Evolutionary conservation across 2,329 filamentous ascomycete species (phyloP).

Genomic region (Stemphylium lycopersici): DNA sequence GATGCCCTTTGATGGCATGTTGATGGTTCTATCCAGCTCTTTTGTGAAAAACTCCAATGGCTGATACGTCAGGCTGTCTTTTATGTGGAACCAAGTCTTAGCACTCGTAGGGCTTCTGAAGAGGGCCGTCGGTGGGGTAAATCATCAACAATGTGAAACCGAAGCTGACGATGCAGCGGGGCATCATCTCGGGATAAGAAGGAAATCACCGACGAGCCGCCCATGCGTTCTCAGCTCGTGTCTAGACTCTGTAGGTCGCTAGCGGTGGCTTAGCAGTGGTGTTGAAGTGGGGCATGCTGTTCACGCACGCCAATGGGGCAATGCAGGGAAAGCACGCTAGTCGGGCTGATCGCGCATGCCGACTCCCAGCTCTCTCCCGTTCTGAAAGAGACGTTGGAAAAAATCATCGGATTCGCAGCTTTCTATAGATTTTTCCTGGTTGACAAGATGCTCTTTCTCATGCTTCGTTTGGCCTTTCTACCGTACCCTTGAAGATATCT

Average conservation of each 20-base stretch:
- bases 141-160: not conserved
- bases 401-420: no score
- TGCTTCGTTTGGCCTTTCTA: no score
- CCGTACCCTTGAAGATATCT: no score
- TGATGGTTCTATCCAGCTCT: not conserved
- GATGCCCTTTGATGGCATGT: constrained; percentile 46
- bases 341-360: not conserved
- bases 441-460: no score
- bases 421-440: no score
- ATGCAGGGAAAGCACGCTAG: not conserved
- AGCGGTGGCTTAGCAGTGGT: constrained; percentile 21
- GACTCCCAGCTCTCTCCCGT: not conserved
- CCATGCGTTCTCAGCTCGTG: constrained; percentile 11
- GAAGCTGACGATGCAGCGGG: not conserved
- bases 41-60: not conserved
- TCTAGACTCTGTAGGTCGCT: constrained; percentile 7
- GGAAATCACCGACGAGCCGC: not conserved
- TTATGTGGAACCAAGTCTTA: not conserved
- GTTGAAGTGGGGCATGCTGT: constrained; percentile 13
- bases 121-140: not conserved
- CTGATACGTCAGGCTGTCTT: not conserved
- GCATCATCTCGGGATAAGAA: constrained; percentile 4
- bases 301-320: constrained; percentile 1
- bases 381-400: no score
- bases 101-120: not conserved